Conservation (phyloP, 164 flowering plant species). For the Sedum album region DNA sequence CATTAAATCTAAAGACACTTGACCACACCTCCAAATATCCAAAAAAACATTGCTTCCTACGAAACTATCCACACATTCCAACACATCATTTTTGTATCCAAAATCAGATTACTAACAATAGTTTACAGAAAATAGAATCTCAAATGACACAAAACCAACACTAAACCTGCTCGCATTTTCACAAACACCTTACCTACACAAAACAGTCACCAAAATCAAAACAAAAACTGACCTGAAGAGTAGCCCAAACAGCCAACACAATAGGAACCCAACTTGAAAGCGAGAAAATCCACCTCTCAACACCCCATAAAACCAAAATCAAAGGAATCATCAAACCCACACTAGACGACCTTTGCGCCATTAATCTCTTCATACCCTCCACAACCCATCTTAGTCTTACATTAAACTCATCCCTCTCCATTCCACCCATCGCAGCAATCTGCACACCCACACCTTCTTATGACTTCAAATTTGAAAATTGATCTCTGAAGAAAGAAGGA, state of each 20-base stretch:
- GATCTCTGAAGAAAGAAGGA: neutral
- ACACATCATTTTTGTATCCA: no score
- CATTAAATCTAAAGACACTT: no score
- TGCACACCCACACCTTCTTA: conserved; percentile 17
- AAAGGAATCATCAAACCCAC: conserved; percentile 38
- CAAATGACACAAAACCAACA: neutral
- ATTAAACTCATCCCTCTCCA: no score
- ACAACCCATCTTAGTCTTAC: neutral
- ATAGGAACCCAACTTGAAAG: conserved; percentile 78
- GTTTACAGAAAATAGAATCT: neutral
- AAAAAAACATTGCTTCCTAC: no score
- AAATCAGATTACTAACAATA: no score
- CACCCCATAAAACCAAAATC: conserved; percentile 1
- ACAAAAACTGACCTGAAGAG: conserved; percentile 45
- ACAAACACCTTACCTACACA: neutral
- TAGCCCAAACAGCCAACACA: conserved; percentile 66
- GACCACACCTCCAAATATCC: no score
- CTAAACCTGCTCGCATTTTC: neutral
- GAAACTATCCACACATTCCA: no score
- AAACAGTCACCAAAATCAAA: neutral
- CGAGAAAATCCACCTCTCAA: conserved; percentile 50
- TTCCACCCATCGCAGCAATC: conserved; percentile 19
- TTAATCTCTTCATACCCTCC: conserved; percentile 39
- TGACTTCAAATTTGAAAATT: neutral
- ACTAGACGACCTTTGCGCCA: conserved; percentile 27